Percentiles rank a stretch among this genome's conserved stretches.
phyloP scores from a whole-genome alignment of 2,329 filamentous ascomycete species.

The Balansia obtecta region DNA sequence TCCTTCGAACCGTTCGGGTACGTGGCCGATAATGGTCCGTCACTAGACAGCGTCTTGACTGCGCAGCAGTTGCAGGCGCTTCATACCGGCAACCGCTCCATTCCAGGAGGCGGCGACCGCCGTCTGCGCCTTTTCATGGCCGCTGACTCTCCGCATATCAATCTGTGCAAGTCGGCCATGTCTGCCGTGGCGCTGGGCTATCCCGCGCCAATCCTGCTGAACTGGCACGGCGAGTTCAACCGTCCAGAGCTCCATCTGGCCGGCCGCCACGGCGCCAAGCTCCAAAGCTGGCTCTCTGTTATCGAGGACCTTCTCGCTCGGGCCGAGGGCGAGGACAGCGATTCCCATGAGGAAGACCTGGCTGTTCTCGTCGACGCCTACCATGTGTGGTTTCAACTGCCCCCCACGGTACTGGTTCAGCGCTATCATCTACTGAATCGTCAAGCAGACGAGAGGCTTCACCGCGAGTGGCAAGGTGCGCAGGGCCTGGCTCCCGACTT shows the following conservation, averaged over 20 bases:
- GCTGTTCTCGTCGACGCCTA: conserved; percentile 25
- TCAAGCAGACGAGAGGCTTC: conserved; percentile 19
- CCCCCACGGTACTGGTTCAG: conserved; percentile 23
- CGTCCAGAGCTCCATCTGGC: conserved; percentile 23
- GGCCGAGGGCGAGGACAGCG: conserved; percentile 5
- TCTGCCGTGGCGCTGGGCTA: conserved; percentile 25
- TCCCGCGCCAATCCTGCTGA: conserved; percentile 23
- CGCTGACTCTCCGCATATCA: conserved; percentile 22
- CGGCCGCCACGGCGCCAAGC: conserved; percentile 26
- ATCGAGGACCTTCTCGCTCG: conserved; percentile 14
- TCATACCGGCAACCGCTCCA: neutral
- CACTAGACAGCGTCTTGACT: neutral
- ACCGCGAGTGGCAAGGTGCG: conserved; percentile 13
- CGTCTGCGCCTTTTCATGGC: conserved; percentile 26
- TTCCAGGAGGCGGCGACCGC: conserved; percentile 10
- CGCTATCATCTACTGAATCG: conserved; percentile 23
- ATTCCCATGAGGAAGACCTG: conserved; percentile 8
- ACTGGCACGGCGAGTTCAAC: conserved; percentile 27
- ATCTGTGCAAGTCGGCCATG: conserved; percentile 27
- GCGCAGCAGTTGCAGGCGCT: conserved; percentile 3
- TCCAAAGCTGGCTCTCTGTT: conserved; percentile 15
- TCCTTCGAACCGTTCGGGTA: neutral
- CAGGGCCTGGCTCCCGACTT: conserved; percentile 5
- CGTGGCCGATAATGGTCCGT: neutral
- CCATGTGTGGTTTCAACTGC: conserved; percentile 28